Evolutionary conservation across 768 basidiomycete species (phyloP).

Genomic region (Boletus subcaerulescens): DNA sequence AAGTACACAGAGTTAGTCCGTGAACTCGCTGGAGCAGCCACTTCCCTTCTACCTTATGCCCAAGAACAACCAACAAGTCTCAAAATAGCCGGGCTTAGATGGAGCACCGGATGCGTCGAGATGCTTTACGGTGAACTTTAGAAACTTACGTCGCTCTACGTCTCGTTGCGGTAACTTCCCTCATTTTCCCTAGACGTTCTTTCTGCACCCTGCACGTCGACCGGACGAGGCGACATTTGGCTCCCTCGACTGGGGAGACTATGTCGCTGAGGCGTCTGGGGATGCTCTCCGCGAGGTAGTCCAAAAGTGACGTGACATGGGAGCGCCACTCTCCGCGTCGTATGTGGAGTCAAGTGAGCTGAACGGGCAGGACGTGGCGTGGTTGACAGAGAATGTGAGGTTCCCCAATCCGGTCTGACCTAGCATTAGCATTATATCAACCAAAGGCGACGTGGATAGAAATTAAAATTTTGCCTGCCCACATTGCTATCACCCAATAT

Average conservation of each 20-base stretch:
- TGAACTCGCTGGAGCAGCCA: slow-evolving; percentile 34
- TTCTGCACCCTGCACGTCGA: not conserved
- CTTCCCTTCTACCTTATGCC: slow-evolving; percentile 24
- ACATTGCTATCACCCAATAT: no score
- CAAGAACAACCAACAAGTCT: slow-evolving; percentile 41
- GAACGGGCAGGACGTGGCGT: no score
- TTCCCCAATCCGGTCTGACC: no score
- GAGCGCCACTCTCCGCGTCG: not conserved
- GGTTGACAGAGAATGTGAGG: no score
- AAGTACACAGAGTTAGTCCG: slow-evolving; percentile 46
- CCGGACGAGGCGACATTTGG: slow-evolving; percentile 18
- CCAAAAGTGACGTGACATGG: not conserved
- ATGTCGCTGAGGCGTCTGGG: slow-evolving; percentile 38
- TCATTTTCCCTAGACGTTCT: slow-evolving; percentile 26
- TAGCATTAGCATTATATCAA: no score
- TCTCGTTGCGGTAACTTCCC: not conserved
- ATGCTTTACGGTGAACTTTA: slow-evolving; percentile 48
- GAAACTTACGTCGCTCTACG: slow-evolving; percentile 42
- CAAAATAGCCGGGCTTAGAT: slow-evolving; percentile 48
- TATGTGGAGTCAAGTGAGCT: not conserved
- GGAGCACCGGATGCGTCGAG: slow-evolving; percentile 29
- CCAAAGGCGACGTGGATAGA: no score
- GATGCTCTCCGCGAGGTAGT: not conserved
- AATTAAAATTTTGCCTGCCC: no score
- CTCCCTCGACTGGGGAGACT: slow-evolving; percentile 54